phyloP scores from a whole-genome alignment of 805 yeast species.

The Vanderwaltozyma tropicalis region DNA sequence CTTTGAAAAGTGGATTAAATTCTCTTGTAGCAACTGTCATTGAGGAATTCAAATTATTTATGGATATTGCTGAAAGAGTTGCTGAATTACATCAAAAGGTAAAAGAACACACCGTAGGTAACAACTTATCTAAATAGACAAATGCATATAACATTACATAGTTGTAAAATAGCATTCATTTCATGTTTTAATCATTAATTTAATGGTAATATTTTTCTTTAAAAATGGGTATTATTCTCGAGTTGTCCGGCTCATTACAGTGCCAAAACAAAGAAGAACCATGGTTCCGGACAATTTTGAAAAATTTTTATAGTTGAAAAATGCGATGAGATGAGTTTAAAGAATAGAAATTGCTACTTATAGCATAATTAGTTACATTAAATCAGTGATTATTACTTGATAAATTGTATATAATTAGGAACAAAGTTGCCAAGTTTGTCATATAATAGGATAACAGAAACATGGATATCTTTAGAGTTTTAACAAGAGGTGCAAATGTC shows the following conservation, averaged over 20 bases:
- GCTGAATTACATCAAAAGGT: constrained; percentile 59
- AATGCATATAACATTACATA: too few relatives aligned
- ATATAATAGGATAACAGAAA: background rate
- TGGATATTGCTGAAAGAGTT: constrained; percentile 64
- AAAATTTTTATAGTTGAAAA: constrained; percentile 2
- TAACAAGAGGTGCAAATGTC: constrained; percentile 77
- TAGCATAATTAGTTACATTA: background rate
- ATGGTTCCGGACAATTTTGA: background rate
- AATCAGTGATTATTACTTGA: background rate
- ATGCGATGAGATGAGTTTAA: constrained; percentile 7
- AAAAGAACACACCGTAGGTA: constrained; percentile 14
- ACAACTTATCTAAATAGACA: too few relatives aligned
- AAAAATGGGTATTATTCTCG: too few relatives aligned
- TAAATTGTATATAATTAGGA: background rate
- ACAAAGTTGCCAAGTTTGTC: background rate
- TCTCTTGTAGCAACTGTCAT: constrained; percentile 51
- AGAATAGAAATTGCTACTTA: constrained; percentile 6
- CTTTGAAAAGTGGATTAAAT: constrained; percentile 30
- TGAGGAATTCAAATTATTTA: constrained; percentile 58
- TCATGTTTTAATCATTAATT: too few relatives aligned
- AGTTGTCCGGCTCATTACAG: background rate
- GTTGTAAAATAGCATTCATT: too few relatives aligned
- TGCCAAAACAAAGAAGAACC: background rate
- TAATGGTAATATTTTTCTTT: too few relatives aligned
- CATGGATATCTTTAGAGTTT: constrained; percentile 84